These are phyloP conservation scores for Fusarium sp. DNA, from an alignment of 2,329 filamentous ascomycete genomes.

Conservation along the genomic window DNA sequence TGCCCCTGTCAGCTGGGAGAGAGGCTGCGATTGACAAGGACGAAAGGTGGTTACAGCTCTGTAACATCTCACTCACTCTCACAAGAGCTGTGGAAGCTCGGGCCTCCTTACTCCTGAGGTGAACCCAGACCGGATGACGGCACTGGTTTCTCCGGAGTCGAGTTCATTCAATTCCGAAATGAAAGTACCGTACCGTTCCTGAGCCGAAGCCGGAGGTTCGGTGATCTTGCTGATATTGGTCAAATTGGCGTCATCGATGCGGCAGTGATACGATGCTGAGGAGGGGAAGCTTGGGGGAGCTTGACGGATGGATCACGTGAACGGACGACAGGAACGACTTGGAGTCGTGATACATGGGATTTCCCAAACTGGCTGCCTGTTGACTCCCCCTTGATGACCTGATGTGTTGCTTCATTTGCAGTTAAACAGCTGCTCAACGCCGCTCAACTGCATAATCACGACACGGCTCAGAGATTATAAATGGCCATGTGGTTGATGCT, in stretches of 20 bases:
- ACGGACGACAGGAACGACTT: neutral
- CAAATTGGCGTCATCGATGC: slow-evolving; percentile 34
- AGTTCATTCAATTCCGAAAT: slow-evolving; percentile 12
- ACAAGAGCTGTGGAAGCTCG: slow-evolving; percentile 22
- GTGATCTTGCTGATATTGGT: neutral
- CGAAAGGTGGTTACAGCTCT: slow-evolving; percentile 31
- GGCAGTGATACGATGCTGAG: slow-evolving; percentile 22
- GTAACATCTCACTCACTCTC: slow-evolving; percentile 36
- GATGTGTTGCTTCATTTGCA: neutral
- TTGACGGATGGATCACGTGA: neutral
- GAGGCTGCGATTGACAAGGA: slow-evolving; percentile 20
- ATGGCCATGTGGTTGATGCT: slow-evolving; percentile 17
- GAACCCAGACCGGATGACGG: slow-evolving; percentile 20
- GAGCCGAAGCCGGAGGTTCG: slow-evolving; percentile 21
- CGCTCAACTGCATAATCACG: slow-evolving; percentile 11
- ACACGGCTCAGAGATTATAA: neutral
- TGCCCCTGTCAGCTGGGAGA: slow-evolving; percentile 8
- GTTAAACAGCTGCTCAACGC: neutral
- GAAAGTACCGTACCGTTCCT: neutral
- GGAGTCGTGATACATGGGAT: neutral
- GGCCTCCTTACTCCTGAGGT: slow-evolving; percentile 9
- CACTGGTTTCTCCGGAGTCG: slow-evolving; percentile 29
- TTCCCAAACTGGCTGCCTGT: neutral
- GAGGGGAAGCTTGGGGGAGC: slow-evolving; percentile 1
- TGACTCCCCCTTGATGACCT: neutral